Conservation (phyloP, 2,329 filamentous ascomycete species). For the Alternaria arbusti region DNA sequence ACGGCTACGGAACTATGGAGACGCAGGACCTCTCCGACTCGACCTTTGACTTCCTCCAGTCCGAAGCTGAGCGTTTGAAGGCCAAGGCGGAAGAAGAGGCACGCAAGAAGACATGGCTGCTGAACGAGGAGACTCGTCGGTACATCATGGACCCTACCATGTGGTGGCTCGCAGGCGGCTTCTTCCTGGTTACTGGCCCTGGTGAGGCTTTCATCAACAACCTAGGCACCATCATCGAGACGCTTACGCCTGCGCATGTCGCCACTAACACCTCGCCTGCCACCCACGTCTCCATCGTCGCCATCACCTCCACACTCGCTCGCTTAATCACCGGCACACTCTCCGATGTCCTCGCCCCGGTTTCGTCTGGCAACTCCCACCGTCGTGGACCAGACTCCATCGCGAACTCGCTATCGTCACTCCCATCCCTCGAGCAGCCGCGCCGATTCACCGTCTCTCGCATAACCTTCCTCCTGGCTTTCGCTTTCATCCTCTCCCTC, state of each 20-base stretch:
- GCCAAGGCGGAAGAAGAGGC: slow-evolving; percentile 60
- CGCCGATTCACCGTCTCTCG: slow-evolving; percentile 71
- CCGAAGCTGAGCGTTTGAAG: slow-evolving; percentile 55
- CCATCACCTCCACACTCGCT: slow-evolving; percentile 86
- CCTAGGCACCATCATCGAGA: slow-evolving; percentile 89
- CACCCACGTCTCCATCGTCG: slow-evolving; percentile 92
- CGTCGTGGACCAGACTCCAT: slow-evolving; percentile 57
- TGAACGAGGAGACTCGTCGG: slow-evolving; percentile 86
- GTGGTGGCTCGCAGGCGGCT: slow-evolving; percentile 92
- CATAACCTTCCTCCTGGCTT: slow-evolving; percentile 77
- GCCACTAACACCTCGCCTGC: slow-evolving; percentile 67
- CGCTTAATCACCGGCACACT: slow-evolving; percentile 88
- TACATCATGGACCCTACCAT: slow-evolving; percentile 91
- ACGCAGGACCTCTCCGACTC: slow-evolving; percentile 55
- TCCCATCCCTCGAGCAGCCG: slow-evolving; percentile 26
- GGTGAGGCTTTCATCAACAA: slow-evolving; percentile 99
- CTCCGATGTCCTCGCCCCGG: slow-evolving; percentile 81
- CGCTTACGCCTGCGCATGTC: slow-evolving; percentile 72
- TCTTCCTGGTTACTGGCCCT: slow-evolving; percentile 91
- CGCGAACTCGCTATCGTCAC: slow-evolving; percentile 49
- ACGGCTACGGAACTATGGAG: slow-evolving; percentile 69
- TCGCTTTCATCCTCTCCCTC: slow-evolving; percentile 80
- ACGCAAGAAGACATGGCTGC: slow-evolving; percentile 84
- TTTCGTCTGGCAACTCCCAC: slow-evolving; percentile 60
- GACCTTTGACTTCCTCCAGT: slow-evolving; percentile 53